These are phyloP conservation scores for Hymenoscyphus fraxineus DNA, from an alignment of 2,329 filamentous ascomycete species.

Conservation along the genomic window DNA sequence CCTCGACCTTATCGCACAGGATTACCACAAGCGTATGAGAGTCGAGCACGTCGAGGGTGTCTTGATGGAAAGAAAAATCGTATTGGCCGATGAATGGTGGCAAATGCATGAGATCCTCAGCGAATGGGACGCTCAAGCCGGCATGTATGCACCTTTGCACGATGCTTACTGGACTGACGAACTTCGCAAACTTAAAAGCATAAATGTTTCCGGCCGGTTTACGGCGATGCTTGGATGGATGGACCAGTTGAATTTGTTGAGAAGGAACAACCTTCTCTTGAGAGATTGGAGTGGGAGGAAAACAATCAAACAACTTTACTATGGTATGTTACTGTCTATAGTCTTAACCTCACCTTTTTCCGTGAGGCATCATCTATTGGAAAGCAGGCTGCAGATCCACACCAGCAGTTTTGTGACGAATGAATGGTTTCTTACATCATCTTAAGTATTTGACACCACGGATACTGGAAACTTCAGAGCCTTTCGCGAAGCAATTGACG, in stretches of 20 bases:
- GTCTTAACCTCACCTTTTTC: not conserved
- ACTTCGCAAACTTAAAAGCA: not conserved
- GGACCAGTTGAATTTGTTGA: not conserved
- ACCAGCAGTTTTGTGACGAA: not conserved
- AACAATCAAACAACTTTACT: not conserved
- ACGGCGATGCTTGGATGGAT: not conserved
- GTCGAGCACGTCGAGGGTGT: not conserved
- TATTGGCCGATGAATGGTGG: not conserved
- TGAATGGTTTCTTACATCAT: not conserved
- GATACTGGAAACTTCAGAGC: not conserved
- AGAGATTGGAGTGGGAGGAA: not conserved
- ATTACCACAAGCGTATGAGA: not conserved
- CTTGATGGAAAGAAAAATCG: not conserved
- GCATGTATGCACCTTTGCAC: not conserved
- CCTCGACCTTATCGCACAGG: not conserved
- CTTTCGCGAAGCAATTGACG: not conserved
- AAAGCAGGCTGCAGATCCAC: no score
- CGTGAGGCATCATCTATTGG: not conserved
- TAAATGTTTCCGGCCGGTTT: not conserved
- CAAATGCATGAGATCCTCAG: not conserved
- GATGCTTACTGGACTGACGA: not conserved
- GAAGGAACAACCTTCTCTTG: not conserved
- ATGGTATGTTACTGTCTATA: not conserved
- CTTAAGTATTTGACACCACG: not conserved
- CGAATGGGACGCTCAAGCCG: no score